phyloP scores from a whole-genome alignment of 257 asterid species.

The Gynochthodes officinalis region DNA sequence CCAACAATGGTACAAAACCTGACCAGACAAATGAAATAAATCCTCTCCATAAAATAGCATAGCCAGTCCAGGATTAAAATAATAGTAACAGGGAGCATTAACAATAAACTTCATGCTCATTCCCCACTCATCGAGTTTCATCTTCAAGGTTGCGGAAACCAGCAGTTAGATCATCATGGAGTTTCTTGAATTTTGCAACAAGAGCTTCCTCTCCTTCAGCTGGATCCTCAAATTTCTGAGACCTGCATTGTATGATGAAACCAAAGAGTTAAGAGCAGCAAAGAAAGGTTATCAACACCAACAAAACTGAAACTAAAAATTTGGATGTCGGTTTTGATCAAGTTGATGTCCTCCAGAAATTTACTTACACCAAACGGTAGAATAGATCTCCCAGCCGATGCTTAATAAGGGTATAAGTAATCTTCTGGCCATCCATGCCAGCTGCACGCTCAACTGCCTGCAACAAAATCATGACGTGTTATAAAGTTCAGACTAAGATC shows the following conservation, averaged over 20 bases:
- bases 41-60: background rate
- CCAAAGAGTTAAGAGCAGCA: background rate
- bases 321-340: background rate
- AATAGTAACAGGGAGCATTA: background rate
- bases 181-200: slow-evolving; percentile 79
- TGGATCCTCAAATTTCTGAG: slow-evolving; percentile 98
- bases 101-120: background rate
- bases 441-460: slow-evolving; percentile 99
- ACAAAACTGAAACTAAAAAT: background rate
- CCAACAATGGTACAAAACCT: background rate
- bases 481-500: background rate
- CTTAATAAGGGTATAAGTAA: slow-evolving; percentile 83
- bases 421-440: slow-evolving; percentile 98
- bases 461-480: slow-evolving; percentile 13
- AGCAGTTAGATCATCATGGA: slow-evolving; percentile 76
- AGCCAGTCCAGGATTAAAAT: background rate
- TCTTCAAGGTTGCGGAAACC: slow-evolving; percentile 99
- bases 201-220: slow-evolving; percentile 91
- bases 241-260: slow-evolving; percentile 40
- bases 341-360: slow-evolving; percentile 11
- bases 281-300: background rate
- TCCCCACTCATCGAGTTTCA: slow-evolving; percentile 60
- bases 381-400: slow-evolving; percentile 92
- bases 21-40: background rate
- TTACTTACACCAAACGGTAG: slow-evolving; percentile 94